Evolutionary conservation across 2,329 filamentous ascomycete species (phyloP).

Genomic region (Tolypocladium ophioglossoides): DNA sequence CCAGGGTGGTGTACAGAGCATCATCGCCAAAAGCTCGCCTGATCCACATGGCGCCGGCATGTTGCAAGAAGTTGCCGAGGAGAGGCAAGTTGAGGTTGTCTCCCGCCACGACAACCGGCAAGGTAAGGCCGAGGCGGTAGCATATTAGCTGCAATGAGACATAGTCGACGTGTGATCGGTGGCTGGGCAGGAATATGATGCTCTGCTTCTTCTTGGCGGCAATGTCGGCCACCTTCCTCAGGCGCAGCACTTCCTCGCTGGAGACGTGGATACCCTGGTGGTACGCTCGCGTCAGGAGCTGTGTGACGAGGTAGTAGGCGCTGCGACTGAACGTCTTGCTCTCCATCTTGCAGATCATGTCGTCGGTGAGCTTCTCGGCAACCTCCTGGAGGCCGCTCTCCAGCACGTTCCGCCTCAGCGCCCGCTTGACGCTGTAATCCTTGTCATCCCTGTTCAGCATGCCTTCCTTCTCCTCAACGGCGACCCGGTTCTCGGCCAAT

Average conservation of each 20-base stretch:
- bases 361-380: slow-evolving; percentile 75
- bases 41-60: slow-evolving; percentile 97
- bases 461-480: slow-evolving; percentile 68
- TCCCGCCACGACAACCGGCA: slow-evolving; percentile 87
- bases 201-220: slow-evolving; percentile 84
- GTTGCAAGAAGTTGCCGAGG: slow-evolving; percentile 81
- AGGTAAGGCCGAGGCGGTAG: slow-evolving; percentile 77
- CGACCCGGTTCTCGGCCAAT: slow-evolving; percentile 63
- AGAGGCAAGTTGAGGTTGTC: slow-evolving; percentile 95
- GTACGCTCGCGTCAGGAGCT: slow-evolving; percentile 84
- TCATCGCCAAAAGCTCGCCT: slow-evolving; percentile 87
- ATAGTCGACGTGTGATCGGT: slow-evolving; percentile 93
- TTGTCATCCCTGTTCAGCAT: slow-evolving; percentile 47
- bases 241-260: slow-evolving; percentile 78
- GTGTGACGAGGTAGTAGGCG: slow-evolving; percentile 82
- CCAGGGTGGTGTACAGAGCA: slow-evolving; percentile 79
- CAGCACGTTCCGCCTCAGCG: slow-evolving; percentile 51
- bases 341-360: slow-evolving; percentile 99
- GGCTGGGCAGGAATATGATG: slow-evolving; percentile 90
- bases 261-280: slow-evolving; percentile 96
- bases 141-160: slow-evolving; percentile 92
- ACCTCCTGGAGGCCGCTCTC: slow-evolving; percentile 67
- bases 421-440: slow-evolving; percentile 38
- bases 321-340: slow-evolving; percentile 84
- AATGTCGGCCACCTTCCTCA: slow-evolving; percentile 72